These are phyloP conservation scores for Aspergillus biplanus DNA, from an alignment of 495 filamentous ascomycete genomes.

Conservation along the genomic window DNA sequence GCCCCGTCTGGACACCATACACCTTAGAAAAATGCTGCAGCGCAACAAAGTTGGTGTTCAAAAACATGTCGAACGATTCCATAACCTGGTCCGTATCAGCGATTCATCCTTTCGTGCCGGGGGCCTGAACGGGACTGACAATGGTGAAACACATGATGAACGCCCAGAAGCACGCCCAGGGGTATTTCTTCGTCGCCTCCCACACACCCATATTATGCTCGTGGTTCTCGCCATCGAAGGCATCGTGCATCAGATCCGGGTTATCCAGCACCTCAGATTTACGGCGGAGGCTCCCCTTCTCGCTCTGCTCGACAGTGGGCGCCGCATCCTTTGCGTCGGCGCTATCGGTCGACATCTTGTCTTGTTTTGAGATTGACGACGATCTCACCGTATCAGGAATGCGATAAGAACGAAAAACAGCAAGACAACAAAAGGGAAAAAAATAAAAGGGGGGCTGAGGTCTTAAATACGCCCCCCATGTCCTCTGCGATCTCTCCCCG, in stretches of 20 bases:
- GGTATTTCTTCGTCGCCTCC: conserved; percentile 43
- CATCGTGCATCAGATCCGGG: conserved; percentile 37
- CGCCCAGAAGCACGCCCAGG: conserved; percentile 52
- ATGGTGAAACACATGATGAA: conserved; percentile 48
- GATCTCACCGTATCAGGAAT: too few species aligned
- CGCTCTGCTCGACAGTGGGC: too few species aligned
- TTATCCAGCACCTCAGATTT: conserved; percentile 32
- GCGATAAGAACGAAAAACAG: too few species aligned
- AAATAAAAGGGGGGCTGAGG: too few species aligned
- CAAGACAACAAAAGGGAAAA: too few species aligned
- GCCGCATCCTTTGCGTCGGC: too few species aligned
- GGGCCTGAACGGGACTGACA: conserved; percentile 24
- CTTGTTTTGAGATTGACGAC: too few species aligned
- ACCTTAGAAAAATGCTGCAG: conserved; percentile 27
- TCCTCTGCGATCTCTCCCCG: too few species aligned
- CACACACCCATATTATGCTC: conserved; percentile 38
- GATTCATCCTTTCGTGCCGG: background rate
- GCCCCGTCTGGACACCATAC: conserved; percentile 30
- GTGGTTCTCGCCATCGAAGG: conserved; percentile 36
- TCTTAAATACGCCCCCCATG: too few species aligned
- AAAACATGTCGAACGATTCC: conserved; percentile 46
- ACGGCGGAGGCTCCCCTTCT: too few species aligned
- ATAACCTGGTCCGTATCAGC: conserved; percentile 34
- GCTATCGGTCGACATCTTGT: too few species aligned
- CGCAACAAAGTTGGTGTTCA: conserved; percentile 43